A percentile compares a stretch with the other conserved stretches of the same genome.
Conservation (phyloP, 1,139 yeast genomes). For the Pichia sp. region DNA sequence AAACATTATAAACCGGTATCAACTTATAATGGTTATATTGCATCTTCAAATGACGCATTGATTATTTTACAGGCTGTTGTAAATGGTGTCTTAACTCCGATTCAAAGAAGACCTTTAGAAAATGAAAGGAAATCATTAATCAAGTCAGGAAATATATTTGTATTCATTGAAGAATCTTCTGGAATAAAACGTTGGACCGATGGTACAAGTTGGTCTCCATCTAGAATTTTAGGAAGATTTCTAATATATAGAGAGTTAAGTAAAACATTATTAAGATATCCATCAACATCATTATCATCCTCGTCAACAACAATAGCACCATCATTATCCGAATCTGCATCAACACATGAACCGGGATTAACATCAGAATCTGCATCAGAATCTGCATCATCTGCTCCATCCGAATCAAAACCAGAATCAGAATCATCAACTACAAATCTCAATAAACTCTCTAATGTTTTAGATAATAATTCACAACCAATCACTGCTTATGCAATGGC, state of each 20-base stretch:
- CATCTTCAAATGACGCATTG: constrained; percentile 77
- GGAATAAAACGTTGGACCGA: constrained; percentile 94
- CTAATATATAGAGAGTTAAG: constrained; percentile 77
- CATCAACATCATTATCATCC: not conserved
- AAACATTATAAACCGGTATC: constrained; percentile 26
- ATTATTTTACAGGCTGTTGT: constrained; percentile 74
- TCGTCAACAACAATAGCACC: not conserved
- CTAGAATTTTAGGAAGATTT: constrained; percentile 77
- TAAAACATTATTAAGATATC: constrained; percentile 30
- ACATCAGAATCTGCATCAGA: not conserved
- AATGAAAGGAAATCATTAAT: constrained; percentile 63
- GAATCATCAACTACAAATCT: not conserved
- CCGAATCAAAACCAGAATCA: not conserved
- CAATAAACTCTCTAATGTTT: not conserved
- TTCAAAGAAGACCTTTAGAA: constrained; percentile 77
- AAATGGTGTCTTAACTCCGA: constrained; percentile 54
- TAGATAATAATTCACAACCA: constrained; percentile 9
- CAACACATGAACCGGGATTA: not conserved
- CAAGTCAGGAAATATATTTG: constrained; percentile 73
- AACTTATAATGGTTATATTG: constrained; percentile 72
- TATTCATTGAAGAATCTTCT: constrained; percentile 73
- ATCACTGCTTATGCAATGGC: constrained; percentile 19
- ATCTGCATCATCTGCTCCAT: not conserved
- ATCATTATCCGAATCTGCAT: not conserved
- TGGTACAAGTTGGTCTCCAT: constrained; percentile 89